Conservation (phyloP, 1,139 yeast species). For the Taiozyma sp. region DNA sequence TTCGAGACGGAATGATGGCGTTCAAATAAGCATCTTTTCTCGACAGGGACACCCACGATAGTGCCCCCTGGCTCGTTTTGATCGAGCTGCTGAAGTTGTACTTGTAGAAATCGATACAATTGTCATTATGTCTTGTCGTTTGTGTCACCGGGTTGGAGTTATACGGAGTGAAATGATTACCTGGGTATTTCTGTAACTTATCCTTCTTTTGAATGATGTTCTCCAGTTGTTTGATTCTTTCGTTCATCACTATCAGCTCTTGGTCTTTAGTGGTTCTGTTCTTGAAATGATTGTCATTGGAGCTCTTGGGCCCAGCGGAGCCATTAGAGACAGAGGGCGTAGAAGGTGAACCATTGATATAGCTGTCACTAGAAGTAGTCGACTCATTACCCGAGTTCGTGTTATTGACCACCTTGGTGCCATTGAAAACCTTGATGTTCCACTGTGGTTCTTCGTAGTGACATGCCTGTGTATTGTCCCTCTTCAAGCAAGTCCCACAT, state of each 20-base stretch:
- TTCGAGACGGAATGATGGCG: conserved; percentile 9
- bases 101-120: conserved; percentile 11
- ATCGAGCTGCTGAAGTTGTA: conserved; percentile 4
- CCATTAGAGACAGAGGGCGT: neutral
- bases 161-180: neutral
- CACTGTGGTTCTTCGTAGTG: conserved; percentile 40
- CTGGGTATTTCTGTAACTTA: neutral
- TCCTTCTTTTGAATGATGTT: neutral
- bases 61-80: conserved; percentile 31
- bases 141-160: neutral
- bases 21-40: conserved; percentile 31
- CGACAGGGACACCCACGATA: conserved; percentile 39
- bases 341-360: neutral
- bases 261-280: conserved; percentile 1
- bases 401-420: neutral
- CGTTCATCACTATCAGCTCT: conserved; percentile 3
- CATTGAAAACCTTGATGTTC: conserved; percentile 17
- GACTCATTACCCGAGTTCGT: neutral
- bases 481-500: conserved; percentile 54
- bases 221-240: conserved; percentile 6
- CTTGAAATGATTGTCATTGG: neutral
- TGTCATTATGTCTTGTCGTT: neutral
- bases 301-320: neutral
- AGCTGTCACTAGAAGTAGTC: neutral
- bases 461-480: conserved; percentile 52